These are phyloP conservation scores for Leccinum subtestaceum DNA, from an alignment of 768 basidiomycete genomes.

Conservation along the genomic window DNA sequence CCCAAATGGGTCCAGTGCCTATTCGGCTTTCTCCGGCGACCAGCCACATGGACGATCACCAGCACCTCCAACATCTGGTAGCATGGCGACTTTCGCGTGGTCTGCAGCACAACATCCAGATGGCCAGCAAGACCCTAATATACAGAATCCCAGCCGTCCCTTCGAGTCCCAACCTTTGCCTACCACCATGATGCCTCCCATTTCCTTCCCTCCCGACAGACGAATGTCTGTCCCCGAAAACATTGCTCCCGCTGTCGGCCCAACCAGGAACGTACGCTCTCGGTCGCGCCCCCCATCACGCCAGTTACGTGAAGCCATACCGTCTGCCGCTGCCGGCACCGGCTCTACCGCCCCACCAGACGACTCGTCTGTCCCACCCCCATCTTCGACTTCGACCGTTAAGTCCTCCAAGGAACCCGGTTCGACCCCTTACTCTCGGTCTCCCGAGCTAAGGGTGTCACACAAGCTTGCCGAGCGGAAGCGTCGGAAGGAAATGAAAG, in stretches of 20 bases:
- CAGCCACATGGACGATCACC: slow-evolving; percentile 63
- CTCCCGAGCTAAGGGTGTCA: slow-evolving; percentile 89
- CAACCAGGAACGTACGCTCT: slow-evolving; percentile 56
- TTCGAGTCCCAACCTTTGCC: slow-evolving; percentile 48
- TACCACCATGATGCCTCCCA: slow-evolving; percentile 55
- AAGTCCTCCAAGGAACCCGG: slow-evolving; percentile 48
- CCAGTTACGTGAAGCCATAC: slow-evolving; percentile 44
- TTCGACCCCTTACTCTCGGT: slow-evolving; percentile 87
- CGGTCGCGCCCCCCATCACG: slow-evolving; percentile 73
- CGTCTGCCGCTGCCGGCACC: slow-evolving; percentile 35
- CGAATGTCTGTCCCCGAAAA: slow-evolving; percentile 75
- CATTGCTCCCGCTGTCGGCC: slow-evolving; percentile 41
- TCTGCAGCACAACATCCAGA: slow-evolving; percentile 48
- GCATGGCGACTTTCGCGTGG: slow-evolving; percentile 74
- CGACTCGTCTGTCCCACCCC: slow-evolving; percentile 39
- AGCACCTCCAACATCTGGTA: slow-evolving; percentile 53
- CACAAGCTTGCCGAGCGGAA: slow-evolving; percentile 98
- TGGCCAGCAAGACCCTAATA: slow-evolving; percentile 45
- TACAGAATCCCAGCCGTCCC: slow-evolving; percentile 39
- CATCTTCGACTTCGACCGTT: slow-evolving; percentile 31
- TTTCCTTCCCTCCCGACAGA: slow-evolving; percentile 60
- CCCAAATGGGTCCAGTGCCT: slow-evolving; percentile 54
- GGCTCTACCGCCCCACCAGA: slow-evolving; percentile 39
- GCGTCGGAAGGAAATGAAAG: slow-evolving; percentile 98
- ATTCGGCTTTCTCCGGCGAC: slow-evolving; percentile 60